phyloP scores from a whole-genome alignment of 2,329 filamentous ascomycete genomes.

The Metarhizium sp. region DNA sequence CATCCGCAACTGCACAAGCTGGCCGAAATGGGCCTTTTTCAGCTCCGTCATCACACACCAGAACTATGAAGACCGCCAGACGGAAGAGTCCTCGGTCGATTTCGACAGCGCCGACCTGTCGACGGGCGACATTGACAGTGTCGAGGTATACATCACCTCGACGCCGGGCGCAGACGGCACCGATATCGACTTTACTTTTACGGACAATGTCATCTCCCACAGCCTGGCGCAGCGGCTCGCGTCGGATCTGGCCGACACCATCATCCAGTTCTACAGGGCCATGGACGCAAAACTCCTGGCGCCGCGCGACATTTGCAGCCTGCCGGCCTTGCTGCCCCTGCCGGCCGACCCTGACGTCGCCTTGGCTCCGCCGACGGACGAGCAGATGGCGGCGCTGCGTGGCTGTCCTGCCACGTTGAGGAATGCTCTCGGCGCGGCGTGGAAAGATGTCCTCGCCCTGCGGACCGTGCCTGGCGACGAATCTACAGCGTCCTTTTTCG shows the following conservation, averaged over 20 bases:
- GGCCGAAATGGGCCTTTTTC: slow-evolving; percentile 1
- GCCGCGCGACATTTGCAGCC: not conserved
- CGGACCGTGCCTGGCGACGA: not conserved
- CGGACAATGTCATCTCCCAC: slow-evolving; percentile 1
- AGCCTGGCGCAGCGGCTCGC: not conserved
- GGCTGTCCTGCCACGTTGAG: not conserved
- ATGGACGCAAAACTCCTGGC: not conserved
- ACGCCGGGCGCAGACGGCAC: slow-evolving; percentile 1
- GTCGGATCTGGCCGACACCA: not conserved
- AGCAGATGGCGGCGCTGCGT: not conserved
- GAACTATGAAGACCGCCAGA: not conserved
- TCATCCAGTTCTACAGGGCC: not conserved
- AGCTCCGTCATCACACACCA: slow-evolving; percentile 3
- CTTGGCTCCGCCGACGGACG: not conserved
- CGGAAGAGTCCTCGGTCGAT: not conserved
- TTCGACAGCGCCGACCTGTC: slow-evolving; percentile 3
- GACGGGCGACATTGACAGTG: slow-evolving; percentile 2
- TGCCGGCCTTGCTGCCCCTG: not conserved
- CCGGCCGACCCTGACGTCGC: not conserved
- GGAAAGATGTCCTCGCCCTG: not conserved
- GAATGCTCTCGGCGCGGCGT: not conserved
- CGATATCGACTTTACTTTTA: not conserved
- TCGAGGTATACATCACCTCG: slow-evolving; percentile 3
- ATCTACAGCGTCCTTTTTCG: not conserved
- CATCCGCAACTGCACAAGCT: not conserved